Evolutionary conservation across 2,329 filamentous ascomycete genomes (phyloP), one percentile per base, ranked within the genome.

Genomic region (Cladophialophora immunda): DNA sequence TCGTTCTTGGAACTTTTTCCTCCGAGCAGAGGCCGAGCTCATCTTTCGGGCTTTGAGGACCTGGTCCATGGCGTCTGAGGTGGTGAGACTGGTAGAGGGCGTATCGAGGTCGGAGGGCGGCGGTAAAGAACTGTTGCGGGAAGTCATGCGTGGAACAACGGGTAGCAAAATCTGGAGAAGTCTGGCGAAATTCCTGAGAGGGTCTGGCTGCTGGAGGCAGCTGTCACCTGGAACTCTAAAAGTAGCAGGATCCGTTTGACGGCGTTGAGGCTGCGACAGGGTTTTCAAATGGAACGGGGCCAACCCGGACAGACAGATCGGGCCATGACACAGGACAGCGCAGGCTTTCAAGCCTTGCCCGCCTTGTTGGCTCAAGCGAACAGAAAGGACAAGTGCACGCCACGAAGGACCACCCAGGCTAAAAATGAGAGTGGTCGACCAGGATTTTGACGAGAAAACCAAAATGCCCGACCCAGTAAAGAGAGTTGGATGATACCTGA

Each of bases 201-300:
- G 56, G 60, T 50, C 45, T 27, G 30, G 15, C 58, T 25, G 41
- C 54, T 54, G 64, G 47, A 65, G 54, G 29, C 61, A 61, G 25
- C 65, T 60, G 68, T 65, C 60, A 68, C 54, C 58, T 70, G 66
- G 66, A 70, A 70, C 68, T 68, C 60, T 65, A 57, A 67, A 45
- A 52, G 68, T 70, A 54, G 58, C 66, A 68, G 63, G 58, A 52
- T 64, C 68, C 57, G 57, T 66, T 53, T 62, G 32, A 62, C 57
- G 66, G 63, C 34, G 61, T 50, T 62, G 61, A 68, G 61, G 64
- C 52, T 68, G 66, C 66, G 38, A 65, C 66, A 70, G 63, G 60
- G 66, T 66, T 50, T 50, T 58, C 59, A 66, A 64, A 62, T 60
- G 47, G 19, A 54, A 64, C 60, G 50, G 65, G 62, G 60, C 47